Percentiles rank a stretch among this genome's conserved stretches.
Evolutionary conservation across 768 basidiomycete genomes (phyloP).

Genomic region (Clitopilus hobsonii): DNA sequence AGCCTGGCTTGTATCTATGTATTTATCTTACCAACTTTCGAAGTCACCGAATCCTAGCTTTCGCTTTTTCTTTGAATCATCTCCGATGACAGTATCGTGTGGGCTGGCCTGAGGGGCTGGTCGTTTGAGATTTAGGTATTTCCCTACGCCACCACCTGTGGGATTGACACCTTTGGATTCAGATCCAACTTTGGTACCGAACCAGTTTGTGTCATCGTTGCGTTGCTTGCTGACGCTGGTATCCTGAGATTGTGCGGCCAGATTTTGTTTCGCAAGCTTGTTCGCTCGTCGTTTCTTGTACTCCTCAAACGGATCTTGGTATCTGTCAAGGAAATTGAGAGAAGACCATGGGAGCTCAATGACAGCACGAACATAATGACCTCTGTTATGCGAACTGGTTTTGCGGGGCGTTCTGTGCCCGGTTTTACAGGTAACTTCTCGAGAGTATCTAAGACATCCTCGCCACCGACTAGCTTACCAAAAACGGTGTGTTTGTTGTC

Average conservation of each 20-base stretch:
- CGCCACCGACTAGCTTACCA: slow-evolving; percentile 94
- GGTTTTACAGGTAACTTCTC: slow-evolving; percentile 79
- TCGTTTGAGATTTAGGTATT: slow-evolving; percentile 64
- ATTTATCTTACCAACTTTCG: slow-evolving; percentile 58
- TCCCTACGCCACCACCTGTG: slow-evolving; percentile 62
- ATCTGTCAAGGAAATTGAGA: slow-evolving; percentile 36
- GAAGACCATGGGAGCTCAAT: not conserved
- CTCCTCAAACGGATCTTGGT: slow-evolving; percentile 93
- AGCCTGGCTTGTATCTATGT: not conserved
- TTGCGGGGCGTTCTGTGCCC: slow-evolving; percentile 83
- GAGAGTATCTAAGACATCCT: slow-evolving; percentile 80
- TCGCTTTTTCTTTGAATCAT: slow-evolving; percentile 67
- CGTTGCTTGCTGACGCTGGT: slow-evolving; percentile 20
- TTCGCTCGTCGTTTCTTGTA: slow-evolving; percentile 83
- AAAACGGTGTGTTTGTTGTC: slow-evolving; percentile 96
- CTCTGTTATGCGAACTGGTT: slow-evolving; percentile 81
- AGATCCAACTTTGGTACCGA: slow-evolving; percentile 79
- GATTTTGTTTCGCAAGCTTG: slow-evolving; percentile 61
- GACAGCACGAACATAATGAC: slow-evolving; percentile 61
- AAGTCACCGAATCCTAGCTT: slow-evolving; percentile 91
- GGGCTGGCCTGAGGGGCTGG: slow-evolving; percentile 20
- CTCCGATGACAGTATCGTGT: slow-evolving; percentile 10
- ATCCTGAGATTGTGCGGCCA: slow-evolving; percentile 22
- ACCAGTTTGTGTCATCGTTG: slow-evolving; percentile 76
- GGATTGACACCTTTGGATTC: slow-evolving; percentile 24